Evolutionary conservation across 352 stramenopile genomes (phyloP).

Genomic region (Pythium coloratum): DNA sequence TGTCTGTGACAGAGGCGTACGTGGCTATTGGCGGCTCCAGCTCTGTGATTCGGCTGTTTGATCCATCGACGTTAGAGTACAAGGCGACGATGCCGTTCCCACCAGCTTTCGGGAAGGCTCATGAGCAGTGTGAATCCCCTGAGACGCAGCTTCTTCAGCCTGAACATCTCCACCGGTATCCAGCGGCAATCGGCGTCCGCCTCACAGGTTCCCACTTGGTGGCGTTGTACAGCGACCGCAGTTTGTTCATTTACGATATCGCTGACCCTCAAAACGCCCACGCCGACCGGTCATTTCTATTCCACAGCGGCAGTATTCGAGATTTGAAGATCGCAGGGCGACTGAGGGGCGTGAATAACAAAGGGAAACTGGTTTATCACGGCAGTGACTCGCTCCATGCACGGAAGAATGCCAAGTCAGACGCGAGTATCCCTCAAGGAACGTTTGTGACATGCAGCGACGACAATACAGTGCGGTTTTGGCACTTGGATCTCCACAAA

Average conservation of each 20-base stretch:
- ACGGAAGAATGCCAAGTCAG: constrained; percentile 12
- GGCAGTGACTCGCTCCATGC: constrained; percentile 16
- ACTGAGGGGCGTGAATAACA: constrained; percentile 49
- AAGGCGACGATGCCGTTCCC: constrained; percentile 72
- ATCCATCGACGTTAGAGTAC: constrained; percentile 73
- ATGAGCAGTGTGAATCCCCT: constrained; percentile 13
- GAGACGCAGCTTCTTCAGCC: constrained; percentile 40
- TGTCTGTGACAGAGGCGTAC: constrained; percentile 79
- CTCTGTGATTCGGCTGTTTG: constrained; percentile 70
- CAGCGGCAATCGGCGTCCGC: constrained; percentile 54
- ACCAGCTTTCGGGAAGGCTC: constrained; percentile 59
- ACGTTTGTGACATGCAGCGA: constrained; percentile 83
- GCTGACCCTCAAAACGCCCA: constrained; percentile 44
- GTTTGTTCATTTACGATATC: constrained; percentile 79
- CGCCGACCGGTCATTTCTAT: constrained; percentile 76
- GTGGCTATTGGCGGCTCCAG: constrained; percentile 66
- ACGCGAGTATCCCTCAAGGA: constrained; percentile 49
- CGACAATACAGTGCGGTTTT: constrained; percentile 87
- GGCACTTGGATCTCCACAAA: constrained; percentile 81
- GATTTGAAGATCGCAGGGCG: constrained; percentile 61
- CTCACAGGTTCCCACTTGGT: constrained; percentile 63
- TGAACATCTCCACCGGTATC: constrained; percentile 53
- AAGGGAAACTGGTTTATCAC: constrained; percentile 59
- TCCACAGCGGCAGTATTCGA: constrained; percentile 70
- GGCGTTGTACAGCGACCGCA: constrained; percentile 77